Conservation (phyloP, 1,139 yeast species). For the Yamadazyma conglobata region DNA sequence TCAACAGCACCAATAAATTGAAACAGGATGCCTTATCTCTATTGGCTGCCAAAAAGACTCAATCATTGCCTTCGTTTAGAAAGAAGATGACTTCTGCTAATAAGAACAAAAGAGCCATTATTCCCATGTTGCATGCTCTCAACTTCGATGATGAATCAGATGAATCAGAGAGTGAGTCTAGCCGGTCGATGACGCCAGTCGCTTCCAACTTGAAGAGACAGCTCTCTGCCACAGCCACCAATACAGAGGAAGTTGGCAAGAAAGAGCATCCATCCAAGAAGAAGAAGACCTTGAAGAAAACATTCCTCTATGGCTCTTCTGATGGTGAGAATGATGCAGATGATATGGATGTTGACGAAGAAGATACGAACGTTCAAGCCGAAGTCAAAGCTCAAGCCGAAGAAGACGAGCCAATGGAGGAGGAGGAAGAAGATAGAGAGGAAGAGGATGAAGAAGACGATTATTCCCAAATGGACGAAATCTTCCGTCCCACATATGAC, state of each 20-base stretch:
- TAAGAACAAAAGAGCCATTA: conserved; percentile 24
- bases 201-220: conserved; percentile 27
- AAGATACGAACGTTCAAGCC: conserved; percentile 1
- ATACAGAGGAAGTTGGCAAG: conserved; percentile 29
- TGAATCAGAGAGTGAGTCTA: conserved; percentile 44
- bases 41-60: conserved; percentile 24
- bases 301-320: conserved; percentile 30
- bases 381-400: background rate
- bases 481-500: conserved; percentile 43
- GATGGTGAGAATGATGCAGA: conserved; percentile 27
- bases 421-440: conserved; percentile 7
- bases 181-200: conserved; percentile 42
- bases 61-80: conserved; percentile 46
- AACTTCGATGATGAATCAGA: conserved; percentile 47
- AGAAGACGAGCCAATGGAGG: conserved; percentile 2
- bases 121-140: conserved; percentile 74
- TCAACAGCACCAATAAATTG: conserved; percentile 15
- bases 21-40: conserved; percentile 28
- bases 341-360: conserved; percentile 8
- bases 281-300: conserved; percentile 18
- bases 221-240: conserved; percentile 21
- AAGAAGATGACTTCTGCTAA: conserved; percentile 24
- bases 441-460: conserved; percentile 14
- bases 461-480: conserved; percentile 25
- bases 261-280: conserved; percentile 16